phyloP scores from a whole-genome alignment of 805 yeast species.

The Saturnispora gosingensis region DNA sequence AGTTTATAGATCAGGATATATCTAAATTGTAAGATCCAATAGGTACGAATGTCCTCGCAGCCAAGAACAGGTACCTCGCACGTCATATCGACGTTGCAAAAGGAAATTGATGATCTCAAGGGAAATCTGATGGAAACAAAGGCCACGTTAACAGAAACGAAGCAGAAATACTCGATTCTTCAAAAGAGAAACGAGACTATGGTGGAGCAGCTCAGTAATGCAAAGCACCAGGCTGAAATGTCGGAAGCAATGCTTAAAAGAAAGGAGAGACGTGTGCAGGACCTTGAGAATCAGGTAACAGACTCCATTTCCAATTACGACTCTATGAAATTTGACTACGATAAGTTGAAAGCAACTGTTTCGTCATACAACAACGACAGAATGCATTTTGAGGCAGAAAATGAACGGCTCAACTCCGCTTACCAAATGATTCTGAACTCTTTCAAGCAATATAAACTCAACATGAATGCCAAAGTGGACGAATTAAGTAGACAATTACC shows the following conservation, averaged over 20 bases:
- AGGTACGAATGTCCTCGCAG: neutral
- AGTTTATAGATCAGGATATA: neutral
- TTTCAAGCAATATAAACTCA: conserved; percentile 41
- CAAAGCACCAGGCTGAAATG: conserved; percentile 73
- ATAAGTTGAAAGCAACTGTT: conserved; percentile 41
- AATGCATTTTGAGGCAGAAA: conserved; percentile 38
- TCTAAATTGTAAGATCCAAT: neutral
- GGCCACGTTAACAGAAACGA: conserved; percentile 35
- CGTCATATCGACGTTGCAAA: conserved; percentile 27
- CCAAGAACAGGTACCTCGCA: conserved; percentile 20
- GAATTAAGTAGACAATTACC: conserved; percentile 31
- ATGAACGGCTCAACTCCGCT: conserved; percentile 45
- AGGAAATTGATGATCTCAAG: conserved; percentile 24
- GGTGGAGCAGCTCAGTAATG: conserved; percentile 56
- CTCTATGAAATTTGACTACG: conserved; percentile 38
- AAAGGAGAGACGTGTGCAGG: conserved; percentile 59
- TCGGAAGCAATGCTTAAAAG: conserved; percentile 57
- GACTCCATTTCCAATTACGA: conserved; percentile 41
- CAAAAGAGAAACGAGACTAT: conserved; percentile 42
- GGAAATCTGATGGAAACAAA: conserved; percentile 17
- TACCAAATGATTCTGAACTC: conserved; percentile 48
- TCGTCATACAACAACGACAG: conserved; percentile 40
- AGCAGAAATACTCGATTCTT: conserved; percentile 40
- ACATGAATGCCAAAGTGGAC: conserved; percentile 36
- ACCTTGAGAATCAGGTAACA: conserved; percentile 50